Conservation (phyloP, 257 asterid species). For the Verbena officinalis region DNA sequence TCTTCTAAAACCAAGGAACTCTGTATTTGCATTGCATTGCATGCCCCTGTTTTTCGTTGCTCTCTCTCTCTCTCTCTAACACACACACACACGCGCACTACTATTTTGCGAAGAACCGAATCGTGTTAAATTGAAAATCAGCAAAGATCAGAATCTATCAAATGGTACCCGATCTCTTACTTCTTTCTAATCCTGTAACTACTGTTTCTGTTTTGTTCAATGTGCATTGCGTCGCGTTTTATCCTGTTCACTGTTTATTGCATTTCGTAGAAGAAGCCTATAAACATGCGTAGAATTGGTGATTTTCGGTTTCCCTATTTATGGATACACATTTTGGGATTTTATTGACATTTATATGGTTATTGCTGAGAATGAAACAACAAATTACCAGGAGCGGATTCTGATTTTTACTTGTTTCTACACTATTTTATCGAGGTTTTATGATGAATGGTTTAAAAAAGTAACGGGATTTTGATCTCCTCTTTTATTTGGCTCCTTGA, state of each 20-base stretch:
- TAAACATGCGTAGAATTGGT: not conserved
- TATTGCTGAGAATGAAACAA: not conserved
- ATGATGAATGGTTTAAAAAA: slow-evolving; percentile 1
- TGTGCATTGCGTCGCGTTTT: not conserved
- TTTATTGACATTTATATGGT: not conserved
- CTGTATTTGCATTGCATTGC: not conserved
- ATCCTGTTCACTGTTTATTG: not conserved
- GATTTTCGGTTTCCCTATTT: too few relatives aligned
- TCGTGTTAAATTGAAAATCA: slow-evolving; percentile 1
- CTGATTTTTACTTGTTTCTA: not conserved
- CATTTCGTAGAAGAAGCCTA: not conserved
- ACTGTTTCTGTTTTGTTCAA: not conserved
- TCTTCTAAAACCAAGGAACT: not conserved
- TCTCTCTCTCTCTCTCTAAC: not conserved
- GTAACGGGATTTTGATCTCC: not conserved
- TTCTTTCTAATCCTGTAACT: not conserved
- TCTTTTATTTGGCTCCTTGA: not conserved
- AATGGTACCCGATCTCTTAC: not conserved
- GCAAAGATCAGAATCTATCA: not conserved
- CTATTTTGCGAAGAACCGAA: slow-evolving; percentile 12
- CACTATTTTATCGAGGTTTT: not conserved
- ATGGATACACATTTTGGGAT: not conserved
- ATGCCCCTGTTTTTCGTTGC: slow-evolving; percentile 9
- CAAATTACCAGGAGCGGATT: not conserved
- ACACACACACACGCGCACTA: not conserved